phyloP scores from a whole-genome alignment of 2,329 filamentous ascomycete genomes.

The Alternaria triticimaculans region DNA sequence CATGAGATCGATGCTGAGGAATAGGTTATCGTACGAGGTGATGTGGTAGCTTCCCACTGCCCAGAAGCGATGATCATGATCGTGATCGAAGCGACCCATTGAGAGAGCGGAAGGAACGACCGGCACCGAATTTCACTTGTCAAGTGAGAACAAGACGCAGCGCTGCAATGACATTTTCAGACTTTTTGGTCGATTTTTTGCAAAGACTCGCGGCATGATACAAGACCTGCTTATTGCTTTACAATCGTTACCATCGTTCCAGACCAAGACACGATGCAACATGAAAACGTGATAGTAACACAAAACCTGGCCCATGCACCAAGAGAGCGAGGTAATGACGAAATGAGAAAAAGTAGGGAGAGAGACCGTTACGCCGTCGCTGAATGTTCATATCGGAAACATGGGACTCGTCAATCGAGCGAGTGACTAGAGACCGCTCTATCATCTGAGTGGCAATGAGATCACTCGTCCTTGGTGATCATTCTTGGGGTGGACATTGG shows the following conservation, averaged over 20 bases:
- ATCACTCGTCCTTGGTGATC: constrained; percentile 31
- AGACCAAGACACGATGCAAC: constrained; percentile 55
- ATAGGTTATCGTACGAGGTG: not conserved
- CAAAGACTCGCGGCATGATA: not conserved
- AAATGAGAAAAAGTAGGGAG: constrained; percentile 14
- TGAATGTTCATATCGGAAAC: constrained; percentile 30
- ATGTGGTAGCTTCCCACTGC: not conserved
- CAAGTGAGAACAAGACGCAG: not conserved
- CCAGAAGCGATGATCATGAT: not conserved
- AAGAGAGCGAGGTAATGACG: constrained; percentile 10
- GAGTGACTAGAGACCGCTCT: not conserved
- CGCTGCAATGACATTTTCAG: not conserved
- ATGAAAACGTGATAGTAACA: constrained; percentile 47
- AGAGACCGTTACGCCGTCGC: constrained; percentile 41
- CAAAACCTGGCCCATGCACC: constrained; percentile 17
- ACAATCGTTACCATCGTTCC: not conserved
- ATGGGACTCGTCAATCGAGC: constrained; percentile 6
- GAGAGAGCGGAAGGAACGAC: not conserved
- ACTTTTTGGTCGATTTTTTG: not conserved
- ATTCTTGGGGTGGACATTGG: constrained; percentile 20
- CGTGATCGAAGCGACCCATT: not conserved
- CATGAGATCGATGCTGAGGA: not conserved
- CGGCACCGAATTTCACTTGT: not conserved
- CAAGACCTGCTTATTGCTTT: not conserved
- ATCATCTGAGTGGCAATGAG: not conserved